Base-by-base conservation (phyloP, 352 stramenopile species). In the Phytophthora boehmeriae region DNA sequence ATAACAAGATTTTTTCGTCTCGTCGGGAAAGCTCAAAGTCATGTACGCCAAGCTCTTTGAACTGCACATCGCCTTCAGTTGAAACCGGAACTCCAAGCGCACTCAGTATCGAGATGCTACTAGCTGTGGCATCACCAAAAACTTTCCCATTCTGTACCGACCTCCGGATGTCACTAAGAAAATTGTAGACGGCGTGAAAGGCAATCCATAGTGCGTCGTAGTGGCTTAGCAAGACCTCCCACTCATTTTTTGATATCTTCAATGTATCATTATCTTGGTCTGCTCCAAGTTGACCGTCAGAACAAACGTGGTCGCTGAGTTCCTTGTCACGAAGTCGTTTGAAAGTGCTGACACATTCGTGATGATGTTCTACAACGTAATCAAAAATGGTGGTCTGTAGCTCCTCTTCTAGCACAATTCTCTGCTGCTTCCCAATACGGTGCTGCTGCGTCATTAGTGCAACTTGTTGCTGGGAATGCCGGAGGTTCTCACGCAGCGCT, bases 191-290 rank as follows among this genome's bases (percentile, higher is more conserved):
- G 2, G 49, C 20, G 16, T 51, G 27, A 19, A 76, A 76, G 1
- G 68, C 44, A 28, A 67, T 54, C 68, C 68, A 76, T 28, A 76
- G 54, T 10, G 38, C 42, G 14, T 73, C 59, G 11, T 72, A 76
- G 20, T 75, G 55, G n/a, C 19, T 44, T 22, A 71, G 16, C 4
- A 71, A 41, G 4, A 64, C 16, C 1, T 44, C 28, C 55, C 62
- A 68, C 14, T 63, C 66, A n/a, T 38, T 11, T 23, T 2, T 14
- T 0, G 23, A 17, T 20, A 35, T 22, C 5, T 30, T 45, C 11
- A 23, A 19, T 11, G 17, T 22, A 16, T 56, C 47, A 43, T 63
- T 30, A 19, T 14, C 17, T 35, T 35, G 22, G n/a, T 49, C 10
- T 28, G 10, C 36, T 28, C 41, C 19, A n/a, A 20, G 35, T 17